These are phyloP conservation scores for Vickermania ingenoplastis DNA, from an alignment of 208 protist genomes.

Conservation along the genomic window DNA sequence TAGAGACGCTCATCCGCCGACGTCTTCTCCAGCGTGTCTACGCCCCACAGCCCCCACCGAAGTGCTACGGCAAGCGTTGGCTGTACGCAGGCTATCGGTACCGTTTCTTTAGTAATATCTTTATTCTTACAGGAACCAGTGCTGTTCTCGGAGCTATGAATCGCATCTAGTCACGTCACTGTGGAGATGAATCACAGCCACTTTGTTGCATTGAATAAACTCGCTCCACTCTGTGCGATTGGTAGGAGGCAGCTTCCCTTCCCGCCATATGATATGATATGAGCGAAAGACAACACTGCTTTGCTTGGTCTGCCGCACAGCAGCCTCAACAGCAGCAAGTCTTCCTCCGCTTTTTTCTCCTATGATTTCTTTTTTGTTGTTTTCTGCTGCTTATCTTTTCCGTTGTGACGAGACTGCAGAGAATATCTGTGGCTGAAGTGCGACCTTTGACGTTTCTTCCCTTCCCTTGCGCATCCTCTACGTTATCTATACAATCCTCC, in stretches of 20 bases:
- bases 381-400: slow-evolving; percentile 2
- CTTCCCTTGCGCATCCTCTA: too few species aligned
- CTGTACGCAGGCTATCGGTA: slow-evolving; percentile 58
- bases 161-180: slow-evolving; percentile 3
- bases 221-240: too few species aligned
- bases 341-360: too few species aligned
- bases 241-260: too few species aligned
- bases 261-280: too few species aligned
- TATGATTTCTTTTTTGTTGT: slow-evolving; percentile 4
- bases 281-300: too few species aligned
- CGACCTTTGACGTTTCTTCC: background rate
- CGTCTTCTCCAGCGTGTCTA: slow-evolving; percentile 34
- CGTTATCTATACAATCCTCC: too few species aligned
- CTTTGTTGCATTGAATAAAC: too few species aligned
- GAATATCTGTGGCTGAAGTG: background rate
- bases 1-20: slow-evolving; percentile 18
- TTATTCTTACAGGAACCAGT: slow-evolving; percentile 35
- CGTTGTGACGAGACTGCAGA: background rate
- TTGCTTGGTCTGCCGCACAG: too few species aligned
- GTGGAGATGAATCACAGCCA: background rate
- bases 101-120: slow-evolving; percentile 37
- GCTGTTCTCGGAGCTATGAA: slow-evolving; percentile 9
- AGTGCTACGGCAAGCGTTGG: slow-evolving; percentile 27
- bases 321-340: too few species aligned
- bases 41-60: slow-evolving; percentile 23